Conservation (phyloP, 1,284 basidiomycete species). For the Ceratobasidium sp. region DNA sequence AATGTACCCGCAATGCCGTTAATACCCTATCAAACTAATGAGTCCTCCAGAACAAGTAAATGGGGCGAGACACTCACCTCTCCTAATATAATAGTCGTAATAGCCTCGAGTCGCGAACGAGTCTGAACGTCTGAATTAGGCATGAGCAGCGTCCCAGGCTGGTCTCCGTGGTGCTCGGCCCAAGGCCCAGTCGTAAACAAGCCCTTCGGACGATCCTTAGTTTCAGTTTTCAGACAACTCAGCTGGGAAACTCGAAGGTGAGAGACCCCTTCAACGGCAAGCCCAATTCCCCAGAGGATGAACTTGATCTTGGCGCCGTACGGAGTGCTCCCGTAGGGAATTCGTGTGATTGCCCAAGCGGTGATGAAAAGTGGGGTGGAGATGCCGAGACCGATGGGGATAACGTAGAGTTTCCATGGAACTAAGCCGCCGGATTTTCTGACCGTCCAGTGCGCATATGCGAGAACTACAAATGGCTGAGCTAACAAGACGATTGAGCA, state of each 20-base stretch:
- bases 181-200: neutral
- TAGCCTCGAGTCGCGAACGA: constrained; percentile 4
- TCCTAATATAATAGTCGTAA: constrained; percentile 39
- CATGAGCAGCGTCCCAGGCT: constrained; percentile 9
- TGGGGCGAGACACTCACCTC: constrained; percentile 9
- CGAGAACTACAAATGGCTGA: neutral
- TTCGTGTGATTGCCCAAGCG: constrained; percentile 3
- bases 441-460: constrained; percentile 23
- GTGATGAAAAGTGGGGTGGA: constrained; percentile 19
- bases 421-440: neutral
- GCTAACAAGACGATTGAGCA: neutral
- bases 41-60: neutral
- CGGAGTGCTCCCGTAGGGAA: neutral
- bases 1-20: constrained; percentile 39
- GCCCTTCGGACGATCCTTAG: neutral
- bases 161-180: neutral
- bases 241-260: constrained; percentile 9
- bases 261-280: constrained; percentile 15
- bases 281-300: constrained; percentile 4
- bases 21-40: constrained; percentile 23
- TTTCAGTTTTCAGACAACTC: no score
- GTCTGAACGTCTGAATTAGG: constrained; percentile 17
- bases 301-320: constrained; percentile 17
- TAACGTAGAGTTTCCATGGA: constrained; percentile 14
- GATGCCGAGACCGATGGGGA: constrained; percentile 1